Conservation (phyloP, 108 stramenopile genomes). For the Stephanodiscus minutulus region DNA sequence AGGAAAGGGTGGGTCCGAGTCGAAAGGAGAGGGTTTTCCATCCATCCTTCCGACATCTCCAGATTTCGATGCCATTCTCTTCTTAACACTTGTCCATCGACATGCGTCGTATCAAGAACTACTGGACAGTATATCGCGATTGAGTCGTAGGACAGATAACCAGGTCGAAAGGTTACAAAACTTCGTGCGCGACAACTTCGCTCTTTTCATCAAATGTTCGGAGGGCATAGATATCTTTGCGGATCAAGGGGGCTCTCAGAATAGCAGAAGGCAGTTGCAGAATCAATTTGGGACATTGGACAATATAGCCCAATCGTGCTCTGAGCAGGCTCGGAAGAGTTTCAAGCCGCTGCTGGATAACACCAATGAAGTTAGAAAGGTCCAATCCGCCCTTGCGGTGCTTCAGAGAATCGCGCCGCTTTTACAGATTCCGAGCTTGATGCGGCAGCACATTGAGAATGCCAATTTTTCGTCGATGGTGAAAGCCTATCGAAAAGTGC, state of each 20-base stretch:
- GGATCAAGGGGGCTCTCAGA: constrained; percentile 24
- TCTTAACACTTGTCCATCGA: constrained; percentile 85
- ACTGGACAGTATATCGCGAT: constrained; percentile 66
- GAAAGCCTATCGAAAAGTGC: constrained; percentile 85
- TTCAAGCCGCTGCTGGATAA: constrained; percentile 91
- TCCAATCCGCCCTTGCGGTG: constrained; percentile 83
- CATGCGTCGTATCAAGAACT: constrained; percentile 73
- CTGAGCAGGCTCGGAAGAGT: constrained; percentile 79
- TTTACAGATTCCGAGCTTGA: constrained; percentile 78
- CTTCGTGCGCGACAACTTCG: constrained; percentile 88
- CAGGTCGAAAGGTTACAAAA: constrained; percentile 83
- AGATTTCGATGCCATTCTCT: constrained; percentile 87
- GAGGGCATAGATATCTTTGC: constrained; percentile 86
- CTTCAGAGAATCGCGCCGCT: constrained; percentile 82
- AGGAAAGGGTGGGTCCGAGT: constrained; percentile 13
- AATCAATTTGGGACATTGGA: constrained; percentile 77
- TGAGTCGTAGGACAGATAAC: constrained; percentile 84
- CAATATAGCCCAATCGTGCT: constrained; percentile 67
- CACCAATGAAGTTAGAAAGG: constrained; percentile 87
- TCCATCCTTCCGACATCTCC: constrained; percentile 77
- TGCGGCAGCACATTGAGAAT: constrained; percentile 89
- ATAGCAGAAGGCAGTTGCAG: constrained; percentile 48
- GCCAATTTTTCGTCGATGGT: constrained; percentile 80
- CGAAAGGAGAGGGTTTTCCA: constrained; percentile 15
- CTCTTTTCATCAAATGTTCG: constrained; percentile 84